Conservation (phyloP, 495 filamentous ascomycete species). For the Penicillium cosmopolitanum region DNA sequence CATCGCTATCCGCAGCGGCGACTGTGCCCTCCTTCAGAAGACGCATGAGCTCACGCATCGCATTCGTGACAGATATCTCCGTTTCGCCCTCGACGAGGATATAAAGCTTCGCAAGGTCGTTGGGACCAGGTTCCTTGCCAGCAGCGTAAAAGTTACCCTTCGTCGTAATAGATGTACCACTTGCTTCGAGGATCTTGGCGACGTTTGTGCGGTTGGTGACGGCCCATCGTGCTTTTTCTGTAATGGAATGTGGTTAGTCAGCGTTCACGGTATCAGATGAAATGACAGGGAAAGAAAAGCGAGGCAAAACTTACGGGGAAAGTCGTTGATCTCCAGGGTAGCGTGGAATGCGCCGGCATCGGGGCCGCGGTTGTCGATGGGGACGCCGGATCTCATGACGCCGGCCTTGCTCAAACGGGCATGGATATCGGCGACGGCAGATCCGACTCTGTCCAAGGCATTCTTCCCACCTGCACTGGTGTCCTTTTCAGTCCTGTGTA, state of each 20-base stretch:
- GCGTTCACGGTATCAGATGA: neutral
- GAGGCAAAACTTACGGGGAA: slow-evolving; percentile 68
- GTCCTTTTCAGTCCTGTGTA: slow-evolving; percentile 71
- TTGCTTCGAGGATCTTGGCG: slow-evolving; percentile 94
- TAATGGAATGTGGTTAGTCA: slow-evolving; percentile 30
- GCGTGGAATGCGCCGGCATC: slow-evolving; percentile 98
- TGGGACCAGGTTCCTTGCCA: slow-evolving; percentile 76
- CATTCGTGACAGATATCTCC: slow-evolving; percentile 85
- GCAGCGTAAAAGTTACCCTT: slow-evolving; percentile 88
- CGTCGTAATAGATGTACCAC: slow-evolving; percentile 94
- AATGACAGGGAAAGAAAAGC: neutral
- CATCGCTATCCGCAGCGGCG: slow-evolving; percentile 84
- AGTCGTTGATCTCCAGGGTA: slow-evolving; percentile 98
- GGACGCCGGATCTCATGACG: slow-evolving; percentile 85
- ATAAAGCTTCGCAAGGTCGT: slow-evolving; percentile 86
- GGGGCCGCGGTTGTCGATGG: slow-evolving; percentile 97
- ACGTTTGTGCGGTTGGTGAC: slow-evolving; percentile 99
- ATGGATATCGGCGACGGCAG: slow-evolving; percentile 84
- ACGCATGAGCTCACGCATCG: slow-evolving; percentile 88
- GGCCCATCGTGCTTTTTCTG: slow-evolving; percentile 95
- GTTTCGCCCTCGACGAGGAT: slow-evolving; percentile 98
- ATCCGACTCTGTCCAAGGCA: slow-evolving; percentile 80
- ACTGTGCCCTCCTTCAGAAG: slow-evolving; percentile 91
- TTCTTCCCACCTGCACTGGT: slow-evolving; percentile 59
- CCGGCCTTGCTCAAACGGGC: slow-evolving; percentile 83